Base-by-base conservation (phyloP, 257 asterid genomes). In the Sherardia arvensis region DNA sequence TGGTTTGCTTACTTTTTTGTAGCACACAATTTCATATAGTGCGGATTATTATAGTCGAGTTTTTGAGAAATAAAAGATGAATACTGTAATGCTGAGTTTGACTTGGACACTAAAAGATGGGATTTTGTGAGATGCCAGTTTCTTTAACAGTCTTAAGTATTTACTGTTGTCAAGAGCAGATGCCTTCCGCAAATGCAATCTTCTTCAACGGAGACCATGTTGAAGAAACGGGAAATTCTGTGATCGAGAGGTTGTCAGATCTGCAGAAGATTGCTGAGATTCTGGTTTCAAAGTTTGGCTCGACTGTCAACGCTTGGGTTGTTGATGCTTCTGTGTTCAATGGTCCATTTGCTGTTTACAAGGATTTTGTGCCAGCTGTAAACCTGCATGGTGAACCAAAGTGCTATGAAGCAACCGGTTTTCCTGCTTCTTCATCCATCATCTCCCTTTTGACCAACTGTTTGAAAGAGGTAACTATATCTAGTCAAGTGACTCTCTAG, bases 331-430 rank as follows among this genome's bases (percentile, higher is more conserved):
- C 96, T 21, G 26, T 76, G 62, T 93, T 81, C 73, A 87, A 85
- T 57, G 97, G 97, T 51, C 88, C 96, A 66, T 90, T 87, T 49
- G 97, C 95, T 48, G 91, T 93, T 54, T 93, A 84, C 73, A 84
- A 87, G 76, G 97, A 93, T 78, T 90, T 93, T 59, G 78, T 90
- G 56, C 96, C 97, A 25, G 72, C 86, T 32, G 78, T 84, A 23
- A 93, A 84, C 65, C 86, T 79, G 71, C 49, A 73, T 57, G 96
- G 99, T 68, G 99, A 87, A 67, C 99, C 99, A 14, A 69, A 75
- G 76, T 73, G 80, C 17, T 93, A 90, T 62, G 90, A 85, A 71
- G 86, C 96, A 32, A 79, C 80, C 5, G 90, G 88, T 8, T 87
- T 84, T 74, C 97, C 99, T 32, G 94, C 97, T 63, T 89, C 97